Evolutionary conservation across 2,329 filamentous ascomycete genomes (phyloP).

Genomic region (Orbilia javanica): DNA sequence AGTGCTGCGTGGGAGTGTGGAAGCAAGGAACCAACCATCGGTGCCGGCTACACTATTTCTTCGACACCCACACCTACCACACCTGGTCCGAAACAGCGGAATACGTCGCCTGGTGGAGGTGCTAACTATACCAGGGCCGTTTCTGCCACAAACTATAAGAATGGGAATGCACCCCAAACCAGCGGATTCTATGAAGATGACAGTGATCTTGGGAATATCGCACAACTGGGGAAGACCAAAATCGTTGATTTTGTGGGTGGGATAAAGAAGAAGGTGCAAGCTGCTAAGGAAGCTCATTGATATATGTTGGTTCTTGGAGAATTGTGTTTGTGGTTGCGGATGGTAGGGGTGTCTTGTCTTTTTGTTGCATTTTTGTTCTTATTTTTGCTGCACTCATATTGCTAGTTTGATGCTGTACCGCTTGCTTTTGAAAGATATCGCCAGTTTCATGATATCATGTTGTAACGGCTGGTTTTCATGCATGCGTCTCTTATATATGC

Average conservation of each 20-base stretch:
- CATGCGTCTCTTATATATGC: neutral
- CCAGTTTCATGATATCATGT: conserved; percentile 6
- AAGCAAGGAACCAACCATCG: conserved; percentile 4
- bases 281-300: conserved; percentile 10
- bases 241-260: conserved; percentile 60
- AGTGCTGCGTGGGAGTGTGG: conserved; percentile 40
- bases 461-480: conserved; percentile 13
- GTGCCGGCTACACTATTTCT: conserved; percentile 1
- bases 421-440: neutral
- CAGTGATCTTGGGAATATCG: conserved; percentile 20
- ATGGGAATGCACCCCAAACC: conserved; percentile 27
- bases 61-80: conserved; percentile 17
- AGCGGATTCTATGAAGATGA: conserved; percentile 38
- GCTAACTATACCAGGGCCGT: conserved; percentile 56
- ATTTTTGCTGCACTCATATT: neutral
- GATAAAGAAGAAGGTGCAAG: conserved; percentile 61
- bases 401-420: conserved; percentile 2
- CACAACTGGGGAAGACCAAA: conserved; percentile 58
- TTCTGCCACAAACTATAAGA: conserved; percentile 25
- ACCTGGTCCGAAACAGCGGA: conserved; percentile 5
- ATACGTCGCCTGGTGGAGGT: conserved; percentile 50
- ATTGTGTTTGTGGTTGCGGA: neutral
- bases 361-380: neutral
- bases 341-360: neutral
- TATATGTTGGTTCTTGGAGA: neutral